phyloP scores from a whole-genome alignment of 192 early-diverging fungal genomes.

The Podochytrium sp. region DNA sequence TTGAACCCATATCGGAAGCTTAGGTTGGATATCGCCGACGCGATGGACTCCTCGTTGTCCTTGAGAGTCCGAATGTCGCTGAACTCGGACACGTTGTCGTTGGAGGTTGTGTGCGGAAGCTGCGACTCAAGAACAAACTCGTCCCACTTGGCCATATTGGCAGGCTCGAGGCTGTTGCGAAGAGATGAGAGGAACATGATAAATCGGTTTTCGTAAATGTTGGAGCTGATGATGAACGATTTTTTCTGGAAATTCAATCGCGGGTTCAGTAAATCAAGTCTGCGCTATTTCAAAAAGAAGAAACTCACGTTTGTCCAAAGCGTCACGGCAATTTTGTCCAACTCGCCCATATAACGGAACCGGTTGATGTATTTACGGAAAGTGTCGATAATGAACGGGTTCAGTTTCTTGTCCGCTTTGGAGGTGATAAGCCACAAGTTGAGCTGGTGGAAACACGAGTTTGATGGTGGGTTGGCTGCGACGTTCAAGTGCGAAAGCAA shows the following conservation, averaged over 20 bases:
- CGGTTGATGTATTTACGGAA: not conserved
- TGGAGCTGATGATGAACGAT: not conserved
- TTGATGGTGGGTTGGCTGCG: not conserved
- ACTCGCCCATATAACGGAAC: constrained; percentile 10
- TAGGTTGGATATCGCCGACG: constrained; percentile 4
- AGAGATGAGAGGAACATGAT: not conserved
- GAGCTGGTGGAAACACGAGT: not conserved
- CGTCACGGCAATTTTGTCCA: not conserved
- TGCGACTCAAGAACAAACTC: not conserved
- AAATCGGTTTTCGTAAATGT: constrained; percentile 2
- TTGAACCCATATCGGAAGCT: not conserved
- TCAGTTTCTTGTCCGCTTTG: constrained; percentile 6
- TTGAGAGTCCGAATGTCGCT: constrained; percentile 20
- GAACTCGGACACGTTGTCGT: constrained; percentile 3
- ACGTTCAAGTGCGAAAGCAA: not conserved
- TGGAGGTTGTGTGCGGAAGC: not conserved
- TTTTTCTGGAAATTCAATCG: not conserved
- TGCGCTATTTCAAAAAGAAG: not conserved
- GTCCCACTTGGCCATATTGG: no score
- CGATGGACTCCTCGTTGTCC: constrained; percentile 27
- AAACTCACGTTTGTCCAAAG: constrained; percentile 18
- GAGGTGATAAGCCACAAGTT: constrained; percentile 10
- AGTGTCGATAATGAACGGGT: constrained; percentile 6
- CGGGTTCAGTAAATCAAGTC: not conserved
- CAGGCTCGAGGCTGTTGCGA: not conserved